Evolutionary conservation across 768 basidiomycete species (phyloP).

Genomic region (Boletus coccyginus): DNA sequence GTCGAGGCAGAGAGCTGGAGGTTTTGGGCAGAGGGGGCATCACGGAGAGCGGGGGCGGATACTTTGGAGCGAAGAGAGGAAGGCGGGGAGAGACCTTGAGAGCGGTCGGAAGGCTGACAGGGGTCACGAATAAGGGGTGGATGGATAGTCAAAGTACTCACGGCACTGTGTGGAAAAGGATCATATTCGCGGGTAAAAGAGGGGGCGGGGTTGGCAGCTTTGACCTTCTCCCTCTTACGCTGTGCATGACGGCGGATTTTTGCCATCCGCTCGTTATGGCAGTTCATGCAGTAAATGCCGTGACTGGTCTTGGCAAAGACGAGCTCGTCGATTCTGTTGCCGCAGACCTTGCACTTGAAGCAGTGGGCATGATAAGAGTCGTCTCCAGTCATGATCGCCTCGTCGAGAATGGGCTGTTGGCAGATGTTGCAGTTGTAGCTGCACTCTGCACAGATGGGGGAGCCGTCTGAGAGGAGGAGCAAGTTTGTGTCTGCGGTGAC

Average conservation of each 20-base stretch:
- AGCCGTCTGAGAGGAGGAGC: conserved; percentile 94
- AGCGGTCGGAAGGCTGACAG: conserved; percentile 9
- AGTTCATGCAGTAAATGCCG: conserved; percentile 98
- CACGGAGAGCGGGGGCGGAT: conserved; percentile 23
- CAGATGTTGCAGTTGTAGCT: conserved; percentile 97
- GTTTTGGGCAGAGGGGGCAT: conserved; percentile 24
- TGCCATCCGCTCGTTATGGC: conserved; percentile 96
- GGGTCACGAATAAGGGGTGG: neutral
- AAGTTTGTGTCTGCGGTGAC: conserved; percentile 97
- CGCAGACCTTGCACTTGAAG: conserved; percentile 97
- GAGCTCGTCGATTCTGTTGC: conserved; percentile 92
- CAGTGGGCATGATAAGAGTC: conserved; percentile 98
- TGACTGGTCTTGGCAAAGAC: conserved; percentile 98
- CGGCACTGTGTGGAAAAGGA: conserved; percentile 39
- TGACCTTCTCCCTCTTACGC: conserved; percentile 72
- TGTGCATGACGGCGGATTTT: conserved; percentile 89
- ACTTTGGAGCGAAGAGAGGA: conserved; percentile 21
- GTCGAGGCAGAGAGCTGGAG: conserved; percentile 9
- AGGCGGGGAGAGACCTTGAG: conserved; percentile 1
- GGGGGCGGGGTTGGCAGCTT: conserved; percentile 28
- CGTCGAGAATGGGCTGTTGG: conserved; percentile 91
- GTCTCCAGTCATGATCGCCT: conserved; percentile 99
- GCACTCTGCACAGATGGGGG: conserved; percentile 93
- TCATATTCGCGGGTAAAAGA: conserved; percentile 27
- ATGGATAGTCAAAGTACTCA: conserved; percentile 26